These are phyloP conservation scores for Erigeron canadensis DNA, from an alignment of 129 eudicot species.

Conservation along the genomic window DNA sequence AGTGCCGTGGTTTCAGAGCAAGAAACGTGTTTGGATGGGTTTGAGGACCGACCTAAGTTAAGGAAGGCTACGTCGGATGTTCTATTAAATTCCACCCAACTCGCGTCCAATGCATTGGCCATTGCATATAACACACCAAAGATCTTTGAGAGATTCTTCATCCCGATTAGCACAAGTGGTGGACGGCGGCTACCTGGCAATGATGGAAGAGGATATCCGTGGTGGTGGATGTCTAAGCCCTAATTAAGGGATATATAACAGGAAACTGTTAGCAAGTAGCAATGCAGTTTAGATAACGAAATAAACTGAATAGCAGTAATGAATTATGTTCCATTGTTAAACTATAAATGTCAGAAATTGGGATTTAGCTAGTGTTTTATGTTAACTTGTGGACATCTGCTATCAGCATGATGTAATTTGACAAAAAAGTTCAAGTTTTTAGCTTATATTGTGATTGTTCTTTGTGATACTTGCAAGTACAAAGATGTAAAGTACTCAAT, in stretches of 20 bases:
- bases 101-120: slow-evolving; percentile 6
- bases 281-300: background rate
- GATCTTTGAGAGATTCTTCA: background rate
- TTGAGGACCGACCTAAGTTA: background rate
- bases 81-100: slow-evolving; percentile 4
- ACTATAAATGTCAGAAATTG: too few relatives aligned
- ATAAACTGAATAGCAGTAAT: too few relatives aligned
- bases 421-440: too few relatives aligned
- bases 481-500: too few relatives aligned
- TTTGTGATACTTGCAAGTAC: too few relatives aligned
- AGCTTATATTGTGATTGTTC: too few relatives aligned
- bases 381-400: too few relatives aligned
- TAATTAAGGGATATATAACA: background rate
- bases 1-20: background rate
- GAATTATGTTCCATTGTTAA: too few relatives aligned
- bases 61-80: background rate
- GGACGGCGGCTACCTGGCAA: background rate
- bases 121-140: background rate
- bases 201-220: background rate
- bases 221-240: background rate
- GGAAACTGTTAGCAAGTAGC: background rate
- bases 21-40: slow-evolving; percentile 14
- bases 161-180: background rate
- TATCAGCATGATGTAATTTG: too few relatives aligned
- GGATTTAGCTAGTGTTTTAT: too few relatives aligned